Conservation (phyloP, 495 filamentous ascomycete species). For the Aspergillus steynii region DNA sequence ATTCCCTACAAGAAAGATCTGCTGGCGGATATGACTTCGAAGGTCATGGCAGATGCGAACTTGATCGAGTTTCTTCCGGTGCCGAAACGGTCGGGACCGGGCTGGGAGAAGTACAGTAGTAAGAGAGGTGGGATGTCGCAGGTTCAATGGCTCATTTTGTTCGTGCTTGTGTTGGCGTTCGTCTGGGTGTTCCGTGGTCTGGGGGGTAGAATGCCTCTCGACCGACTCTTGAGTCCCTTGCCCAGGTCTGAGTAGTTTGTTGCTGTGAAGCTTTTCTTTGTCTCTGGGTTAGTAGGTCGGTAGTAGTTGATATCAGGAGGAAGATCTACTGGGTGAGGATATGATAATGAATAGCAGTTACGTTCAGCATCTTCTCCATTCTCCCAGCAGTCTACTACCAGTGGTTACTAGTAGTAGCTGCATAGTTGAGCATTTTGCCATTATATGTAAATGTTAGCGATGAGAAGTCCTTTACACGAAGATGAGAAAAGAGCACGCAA, state of each 20-base stretch:
- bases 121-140: background rate
- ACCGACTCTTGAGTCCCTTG: background rate
- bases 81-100: conserved; percentile 4
- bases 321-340: too few relatives aligned
- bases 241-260: background rate
- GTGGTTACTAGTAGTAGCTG: background rate
- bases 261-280: too few relatives aligned
- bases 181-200: background rate
- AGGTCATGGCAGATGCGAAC: conserved; percentile 15
- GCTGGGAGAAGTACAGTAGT: conserved; percentile 7
- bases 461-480: background rate
- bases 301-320: too few relatives aligned
- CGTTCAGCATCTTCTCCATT: too few relatives aligned
- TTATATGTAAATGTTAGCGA: background rate
- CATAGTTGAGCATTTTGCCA: background rate
- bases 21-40: conserved; percentile 21
- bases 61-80: conserved; percentile 8
- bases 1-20: conserved; percentile 15
- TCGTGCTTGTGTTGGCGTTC: background rate
- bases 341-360: too few relatives aligned
- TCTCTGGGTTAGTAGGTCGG: too few relatives aligned
- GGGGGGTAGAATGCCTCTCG: background rate
- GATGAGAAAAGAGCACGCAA: background rate
- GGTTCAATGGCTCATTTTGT: background rate
- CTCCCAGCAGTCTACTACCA: background rate